These are phyloP conservation scores for Mycena floridula DNA, from an alignment of 768 basidiomycete genomes.

Conservation along the genomic window DNA sequence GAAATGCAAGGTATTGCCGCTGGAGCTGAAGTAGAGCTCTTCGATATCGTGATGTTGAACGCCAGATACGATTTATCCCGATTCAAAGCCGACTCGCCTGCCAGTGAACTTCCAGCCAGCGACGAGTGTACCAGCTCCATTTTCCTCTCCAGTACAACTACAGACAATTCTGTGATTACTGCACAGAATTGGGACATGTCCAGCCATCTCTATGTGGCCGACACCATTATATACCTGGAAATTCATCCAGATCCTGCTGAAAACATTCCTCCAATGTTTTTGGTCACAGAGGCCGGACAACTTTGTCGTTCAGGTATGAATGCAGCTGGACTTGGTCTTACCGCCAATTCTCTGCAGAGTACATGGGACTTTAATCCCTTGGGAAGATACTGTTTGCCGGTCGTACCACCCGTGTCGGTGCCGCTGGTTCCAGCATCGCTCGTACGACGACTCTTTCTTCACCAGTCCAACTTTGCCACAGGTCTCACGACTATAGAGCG, in stretches of 20 bases:
- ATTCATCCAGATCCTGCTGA: background rate
- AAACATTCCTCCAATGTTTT: background rate
- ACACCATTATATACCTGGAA: background rate
- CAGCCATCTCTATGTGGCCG: background rate
- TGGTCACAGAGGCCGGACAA: background rate
- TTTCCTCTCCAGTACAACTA: background rate
- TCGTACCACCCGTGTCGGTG: background rate
- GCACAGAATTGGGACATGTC: background rate
- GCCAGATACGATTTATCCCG: background rate
- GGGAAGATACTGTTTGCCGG: no score
- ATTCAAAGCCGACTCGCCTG: background rate
- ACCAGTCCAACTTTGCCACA: background rate
- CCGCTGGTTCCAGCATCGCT: background rate
- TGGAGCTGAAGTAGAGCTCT: background rate
- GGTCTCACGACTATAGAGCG: background rate
- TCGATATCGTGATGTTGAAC: background rate
- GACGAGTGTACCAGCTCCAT: background rate
- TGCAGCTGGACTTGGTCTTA: background rate
- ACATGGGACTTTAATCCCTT: background rate
- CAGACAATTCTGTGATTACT: background rate
- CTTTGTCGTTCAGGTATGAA: background rate
- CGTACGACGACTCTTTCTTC: background rate
- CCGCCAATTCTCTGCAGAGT: background rate
- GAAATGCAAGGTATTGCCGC: background rate
- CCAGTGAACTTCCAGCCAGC: no score